Percentiles rank a stretch among this genome's conserved stretches.
These are phyloP conservation scores for Dicorynia guianensis DNA, from an alignment of 306 rosid genomes.

Conservation along the genomic window DNA sequence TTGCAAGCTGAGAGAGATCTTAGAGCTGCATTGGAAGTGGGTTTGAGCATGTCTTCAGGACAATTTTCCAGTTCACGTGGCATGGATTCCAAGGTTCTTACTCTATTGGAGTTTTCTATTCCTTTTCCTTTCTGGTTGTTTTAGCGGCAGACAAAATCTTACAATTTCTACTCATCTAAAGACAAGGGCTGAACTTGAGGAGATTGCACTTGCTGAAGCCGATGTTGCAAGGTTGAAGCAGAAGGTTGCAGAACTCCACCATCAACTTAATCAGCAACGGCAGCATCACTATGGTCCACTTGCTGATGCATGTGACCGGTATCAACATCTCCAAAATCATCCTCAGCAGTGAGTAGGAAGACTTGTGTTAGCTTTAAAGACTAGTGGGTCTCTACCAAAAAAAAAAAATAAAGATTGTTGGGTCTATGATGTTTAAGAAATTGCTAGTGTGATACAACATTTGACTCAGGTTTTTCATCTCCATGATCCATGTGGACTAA, in stretches of 20 bases:
- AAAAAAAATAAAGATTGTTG: too few species aligned
- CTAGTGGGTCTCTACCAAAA: constrained; percentile 25
- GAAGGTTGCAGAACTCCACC: constrained; percentile 98
- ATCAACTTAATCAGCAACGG: constrained; percentile 95
- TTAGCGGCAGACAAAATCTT: constrained; percentile 45
- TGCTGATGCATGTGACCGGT: constrained; percentile 84
- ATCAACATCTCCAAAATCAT: constrained; percentile 80
- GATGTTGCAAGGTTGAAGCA: constrained; percentile 98
- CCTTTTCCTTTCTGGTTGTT: constrained; percentile 21
- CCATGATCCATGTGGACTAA: background rate
- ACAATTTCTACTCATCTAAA: constrained; percentile 51
- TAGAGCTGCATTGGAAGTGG: constrained; percentile 98
- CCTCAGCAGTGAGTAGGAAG: constrained; percentile 84
- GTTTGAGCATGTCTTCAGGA: constrained; percentile 97
- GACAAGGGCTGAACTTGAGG: constrained; percentile 99
- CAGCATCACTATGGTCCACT: constrained; percentile 95
- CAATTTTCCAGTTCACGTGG: constrained; percentile 84
- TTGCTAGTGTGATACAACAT: background rate
- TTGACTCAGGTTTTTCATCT: background rate
- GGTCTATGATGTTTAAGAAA: constrained; percentile 18
- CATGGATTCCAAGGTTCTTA: constrained; percentile 93
- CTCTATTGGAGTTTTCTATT: constrained; percentile 13
- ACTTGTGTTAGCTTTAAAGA: constrained; percentile 19
- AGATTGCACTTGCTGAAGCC: constrained; percentile 99
- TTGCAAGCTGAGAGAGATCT: constrained; percentile 99